These are phyloP conservation scores for Paracoccidioides brasiliensis DNA, from an alignment of 2,329 filamentous ascomycete species.

Conservation along the genomic window DNA sequence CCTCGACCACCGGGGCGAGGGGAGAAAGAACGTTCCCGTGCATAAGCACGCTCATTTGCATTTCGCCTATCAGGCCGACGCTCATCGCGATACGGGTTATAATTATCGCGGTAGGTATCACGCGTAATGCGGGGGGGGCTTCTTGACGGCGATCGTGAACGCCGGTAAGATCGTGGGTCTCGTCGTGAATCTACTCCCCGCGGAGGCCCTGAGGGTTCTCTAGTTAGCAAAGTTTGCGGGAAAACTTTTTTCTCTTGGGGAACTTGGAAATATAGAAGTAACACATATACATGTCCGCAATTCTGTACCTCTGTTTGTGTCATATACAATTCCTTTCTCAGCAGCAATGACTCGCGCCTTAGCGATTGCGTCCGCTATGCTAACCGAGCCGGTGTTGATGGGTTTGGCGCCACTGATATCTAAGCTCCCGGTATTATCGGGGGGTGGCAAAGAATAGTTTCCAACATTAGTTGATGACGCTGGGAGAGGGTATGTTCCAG, in stretches of 20 bases:
- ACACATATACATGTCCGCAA: not conserved
- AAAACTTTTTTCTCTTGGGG: not conserved
- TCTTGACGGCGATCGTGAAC: slow-evolving; percentile 44
- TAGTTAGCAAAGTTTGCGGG: not conserved
- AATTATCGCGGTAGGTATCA: slow-evolving; percentile 59
- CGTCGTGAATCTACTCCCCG: slow-evolving; percentile 27
- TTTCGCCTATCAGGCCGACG: slow-evolving; percentile 51
- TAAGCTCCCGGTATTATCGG: slow-evolving; percentile 51
- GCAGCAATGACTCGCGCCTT: slow-evolving; percentile 72
- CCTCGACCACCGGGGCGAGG: slow-evolving; percentile 45
- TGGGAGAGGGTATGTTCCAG: slow-evolving; percentile 32
- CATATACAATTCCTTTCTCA: slow-evolving; percentile 54
- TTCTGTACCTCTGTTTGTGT: slow-evolving; percentile 23
- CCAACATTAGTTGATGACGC: slow-evolving; percentile 31
- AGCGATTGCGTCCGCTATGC: slow-evolving; percentile 70
- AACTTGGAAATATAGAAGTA: not conserved
- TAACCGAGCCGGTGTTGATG: slow-evolving; percentile 66
- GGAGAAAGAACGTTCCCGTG: slow-evolving; percentile 58
- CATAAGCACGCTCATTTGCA: slow-evolving; percentile 42
- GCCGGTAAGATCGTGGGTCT: slow-evolving; percentile 42
- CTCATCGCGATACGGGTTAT: slow-evolving; percentile 77
- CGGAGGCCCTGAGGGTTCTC: slow-evolving; percentile 2
- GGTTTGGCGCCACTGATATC: slow-evolving; percentile 72
- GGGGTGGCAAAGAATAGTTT: slow-evolving; percentile 29
- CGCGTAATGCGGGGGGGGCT: slow-evolving; percentile 55